Evolutionary conservation across 2,329 filamentous ascomycete species (phyloP).

Genomic region (Ophiostoma fasciatum): DNA sequence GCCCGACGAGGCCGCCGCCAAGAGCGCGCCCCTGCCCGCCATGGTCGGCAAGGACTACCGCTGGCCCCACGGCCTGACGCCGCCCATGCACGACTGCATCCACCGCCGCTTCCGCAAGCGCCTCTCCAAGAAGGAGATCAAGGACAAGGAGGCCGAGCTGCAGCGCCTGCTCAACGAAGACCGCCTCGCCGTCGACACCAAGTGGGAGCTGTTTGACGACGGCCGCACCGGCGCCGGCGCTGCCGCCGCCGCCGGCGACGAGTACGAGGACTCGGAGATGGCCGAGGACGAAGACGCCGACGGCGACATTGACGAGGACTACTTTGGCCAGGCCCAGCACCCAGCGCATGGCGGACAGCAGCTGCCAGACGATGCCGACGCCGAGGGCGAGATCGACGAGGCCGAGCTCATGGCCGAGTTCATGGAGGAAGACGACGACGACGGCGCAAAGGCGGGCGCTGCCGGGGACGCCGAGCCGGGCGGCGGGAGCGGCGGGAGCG

Average conservation of each 20-base stretch:
- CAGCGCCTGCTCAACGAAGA: slow-evolving; percentile 60
- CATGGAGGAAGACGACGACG: slow-evolving; percentile 36
- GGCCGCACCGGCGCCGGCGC: slow-evolving; percentile 16
- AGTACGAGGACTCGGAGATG: slow-evolving; percentile 36
- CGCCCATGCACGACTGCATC: slow-evolving; percentile 73
- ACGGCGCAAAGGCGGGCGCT: slow-evolving; percentile 20
- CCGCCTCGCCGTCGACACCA: slow-evolving; percentile 40
- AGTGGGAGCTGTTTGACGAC: slow-evolving; percentile 51
- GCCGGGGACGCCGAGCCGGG: not conserved
- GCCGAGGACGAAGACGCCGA: slow-evolving; percentile 39
- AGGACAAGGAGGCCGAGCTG: slow-evolving; percentile 70
- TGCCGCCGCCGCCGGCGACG: slow-evolving; percentile 31
- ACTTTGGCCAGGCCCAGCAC: slow-evolving; percentile 14
- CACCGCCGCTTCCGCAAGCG: slow-evolving; percentile 74
- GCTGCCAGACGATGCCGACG: no score
- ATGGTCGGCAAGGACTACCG: slow-evolving; percentile 55
- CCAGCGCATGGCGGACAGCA: no score
- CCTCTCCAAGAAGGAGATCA: slow-evolving; percentile 67
- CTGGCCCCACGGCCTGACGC: slow-evolving; percentile 76
- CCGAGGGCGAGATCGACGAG: slow-evolving; percentile 19
- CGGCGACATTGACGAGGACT: slow-evolving; percentile 46
- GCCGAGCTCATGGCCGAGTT: slow-evolving; percentile 22
- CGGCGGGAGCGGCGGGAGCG: not conserved
- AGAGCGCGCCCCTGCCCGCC: slow-evolving; percentile 50
- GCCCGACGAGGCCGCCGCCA: slow-evolving; percentile 49